These are phyloP conservation scores for Pythium inflatum DNA, from an alignment of 352 stramenopile genomes.

Conservation along the genomic window DNA sequence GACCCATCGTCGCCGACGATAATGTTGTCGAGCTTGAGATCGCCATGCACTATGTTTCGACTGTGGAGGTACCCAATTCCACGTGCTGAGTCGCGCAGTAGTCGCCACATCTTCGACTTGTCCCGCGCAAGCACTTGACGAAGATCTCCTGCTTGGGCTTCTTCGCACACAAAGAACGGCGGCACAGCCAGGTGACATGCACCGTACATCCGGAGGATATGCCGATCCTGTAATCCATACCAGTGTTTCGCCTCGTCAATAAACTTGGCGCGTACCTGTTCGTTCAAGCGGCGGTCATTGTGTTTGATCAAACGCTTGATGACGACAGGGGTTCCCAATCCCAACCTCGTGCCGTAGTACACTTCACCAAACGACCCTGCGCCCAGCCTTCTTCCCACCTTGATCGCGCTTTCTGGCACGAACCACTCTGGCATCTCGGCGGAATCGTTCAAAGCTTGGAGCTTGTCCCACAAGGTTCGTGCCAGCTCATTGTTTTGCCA, in stretches of 20 bases:
- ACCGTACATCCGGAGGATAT: neutral
- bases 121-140: neutral
- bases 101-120: neutral
- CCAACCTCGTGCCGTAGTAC: neutral
- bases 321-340: neutral
- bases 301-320: neutral
- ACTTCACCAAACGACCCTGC: neutral
- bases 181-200: neutral
- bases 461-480: too few species aligned
- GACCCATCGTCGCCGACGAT: neutral
- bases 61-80: neutral
- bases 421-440: constrained; percentile 36
- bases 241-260: neutral
- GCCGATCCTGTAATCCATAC: neutral
- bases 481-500: too few species aligned
- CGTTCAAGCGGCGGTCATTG: neutral
- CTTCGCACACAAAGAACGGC: neutral
- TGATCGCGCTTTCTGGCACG: neutral
- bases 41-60: neutral
- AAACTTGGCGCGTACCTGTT: neutral
- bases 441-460: too few species aligned
- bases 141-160: neutral
- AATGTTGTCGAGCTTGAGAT: neutral
- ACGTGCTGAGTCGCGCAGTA: neutral
- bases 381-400: neutral